Conservation (phyloP, 805 yeast genomes). For the Teunomyces cretensis region DNA sequence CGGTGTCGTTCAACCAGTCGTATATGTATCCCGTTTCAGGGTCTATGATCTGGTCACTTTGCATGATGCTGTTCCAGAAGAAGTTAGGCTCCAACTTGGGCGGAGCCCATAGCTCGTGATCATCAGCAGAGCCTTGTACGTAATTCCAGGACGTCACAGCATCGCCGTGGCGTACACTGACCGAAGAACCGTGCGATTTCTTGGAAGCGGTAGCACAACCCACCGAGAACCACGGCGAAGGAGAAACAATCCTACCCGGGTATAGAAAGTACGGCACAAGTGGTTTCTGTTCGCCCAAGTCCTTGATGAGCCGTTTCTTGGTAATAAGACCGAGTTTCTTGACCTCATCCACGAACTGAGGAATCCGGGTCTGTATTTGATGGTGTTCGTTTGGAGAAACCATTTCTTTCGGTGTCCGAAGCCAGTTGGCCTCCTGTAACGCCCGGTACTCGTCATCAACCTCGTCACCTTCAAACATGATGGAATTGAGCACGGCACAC, state of each 20-base stretch:
- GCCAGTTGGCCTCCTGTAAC: conserved; percentile 26
- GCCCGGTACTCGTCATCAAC: conserved; percentile 5
- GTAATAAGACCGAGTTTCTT: conserved; percentile 39
- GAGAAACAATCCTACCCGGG: conserved; percentile 36
- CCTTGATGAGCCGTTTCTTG: conserved; percentile 24
- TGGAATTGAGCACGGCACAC: conserved; percentile 74
- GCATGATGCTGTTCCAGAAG: conserved; percentile 50
- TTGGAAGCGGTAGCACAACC: conserved; percentile 63
- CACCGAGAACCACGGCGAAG: conserved; percentile 30
- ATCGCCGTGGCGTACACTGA: conserved; percentile 6
- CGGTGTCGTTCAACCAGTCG: conserved; percentile 23
- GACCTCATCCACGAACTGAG: conserved; percentile 48
- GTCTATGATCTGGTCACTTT: conserved; percentile 18
- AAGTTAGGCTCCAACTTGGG: conserved; percentile 49
- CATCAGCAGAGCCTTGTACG: conserved; percentile 94
- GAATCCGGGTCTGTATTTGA: conserved; percentile 49
- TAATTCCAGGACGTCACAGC: conserved; percentile 37
- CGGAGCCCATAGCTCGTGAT: conserved; percentile 79
- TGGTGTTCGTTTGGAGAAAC: conserved; percentile 58
- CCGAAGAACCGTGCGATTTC: conserved; percentile 15
- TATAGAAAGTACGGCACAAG: conserved; percentile 69
- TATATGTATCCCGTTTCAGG: conserved; percentile 18
- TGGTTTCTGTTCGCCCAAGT: conserved; percentile 40
- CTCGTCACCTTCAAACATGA: conserved; percentile 40
- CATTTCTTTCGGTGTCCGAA: conserved; percentile 50